Evolutionary conservation across 2,329 filamentous ascomycete species (phyloP).

Genomic region (Pseudopithomyces chartarum): DNA sequence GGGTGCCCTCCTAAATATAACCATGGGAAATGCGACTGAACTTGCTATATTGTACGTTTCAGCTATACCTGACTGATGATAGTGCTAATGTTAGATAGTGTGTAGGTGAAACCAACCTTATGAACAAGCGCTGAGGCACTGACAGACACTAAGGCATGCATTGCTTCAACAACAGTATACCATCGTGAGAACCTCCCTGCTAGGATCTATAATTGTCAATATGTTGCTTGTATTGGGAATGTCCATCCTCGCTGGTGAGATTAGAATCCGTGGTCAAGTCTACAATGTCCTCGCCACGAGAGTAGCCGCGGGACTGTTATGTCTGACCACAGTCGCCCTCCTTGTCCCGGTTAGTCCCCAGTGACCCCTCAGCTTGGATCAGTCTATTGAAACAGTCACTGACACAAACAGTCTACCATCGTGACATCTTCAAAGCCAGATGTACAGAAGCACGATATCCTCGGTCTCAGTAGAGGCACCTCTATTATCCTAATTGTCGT

Average conservation of each 20-base stretch:
- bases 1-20: slow-evolving; percentile 35
- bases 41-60: slow-evolving; percentile 73
- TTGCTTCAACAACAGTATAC: slow-evolving; percentile 72
- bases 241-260: slow-evolving; percentile 81
- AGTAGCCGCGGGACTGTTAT: slow-evolving; percentile 77
- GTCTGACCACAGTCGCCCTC: slow-evolving; percentile 74
- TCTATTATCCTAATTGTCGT: slow-evolving; percentile 19
- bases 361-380: no score
- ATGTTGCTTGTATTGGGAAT: slow-evolving; percentile 82
- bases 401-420: slow-evolving; percentile 14
- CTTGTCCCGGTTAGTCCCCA: slow-evolving; percentile 72
- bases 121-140: slow-evolving; percentile 63
- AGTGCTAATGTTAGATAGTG: background rate
- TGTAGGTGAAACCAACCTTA: slow-evolving; percentile 18
- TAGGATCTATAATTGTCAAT: slow-evolving; percentile 87
- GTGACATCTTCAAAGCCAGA: background rate
- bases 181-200: slow-evolving; percentile 85
- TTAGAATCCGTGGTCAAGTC: slow-evolving; percentile 74
- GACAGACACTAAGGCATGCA: slow-evolving; percentile 70
- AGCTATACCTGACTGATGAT: slow-evolving; percentile 2
- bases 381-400: no score
- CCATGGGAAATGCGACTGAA: slow-evolving; percentile 84
- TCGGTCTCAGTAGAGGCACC: slow-evolving; percentile 14
- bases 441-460: slow-evolving; percentile 7
- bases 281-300: slow-evolving; percentile 89